Base-by-base conservation (phyloP, 2,329 filamentous ascomycete species). In the Fusarium sp. region DNA sequence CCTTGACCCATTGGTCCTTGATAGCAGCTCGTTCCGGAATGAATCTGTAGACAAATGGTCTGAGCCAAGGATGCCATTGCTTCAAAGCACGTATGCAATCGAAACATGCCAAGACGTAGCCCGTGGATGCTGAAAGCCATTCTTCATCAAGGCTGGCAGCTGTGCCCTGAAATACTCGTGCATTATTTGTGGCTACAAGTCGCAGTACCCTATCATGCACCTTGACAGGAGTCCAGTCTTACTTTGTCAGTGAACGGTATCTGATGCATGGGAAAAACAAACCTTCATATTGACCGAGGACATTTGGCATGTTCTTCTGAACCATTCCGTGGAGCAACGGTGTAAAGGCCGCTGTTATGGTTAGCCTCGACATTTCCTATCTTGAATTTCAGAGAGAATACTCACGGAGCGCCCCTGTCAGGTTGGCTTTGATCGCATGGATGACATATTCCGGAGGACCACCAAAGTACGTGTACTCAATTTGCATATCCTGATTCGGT, bases 1-100 rank as follows among this genome's bases (percentile, higher is more conserved):
- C 62, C 1, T 65, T 65, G 13, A n/a, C 6, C 62, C 62, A 65
- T 26, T 65, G 62, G 0, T 65, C 61, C 15, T 44, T 65, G 3
- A 65, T 65, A 1, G 62, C 62, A 2, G 38, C 53, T 7, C 61
- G 19, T 1, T 65, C 62, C 1, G 62, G 62, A 7, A 65, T 65
- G 13, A 65, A 49, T 3, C 62, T 21, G n/a, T 65, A 65, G 0
- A 65, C 38, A 1, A 65, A 26, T 3, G 62, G 61, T 2, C 62
- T 19, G 3, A 65, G 42, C 53, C 46, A 65, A 0, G 62, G 62
- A 9, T 60, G 46, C 62, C 62, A 65, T 14, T 65, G 61, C 2
- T 65, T 65, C 4, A 65, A n/a, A n/a, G 62, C 61, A 1, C 62
- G 53, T 6, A 65, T 65, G 6, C 62, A 65, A 9, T 65, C 61